phyloP scores from a whole-genome alignment of 2,329 filamentous ascomycete species.

The Acrodontium crateriforme region DNA sequence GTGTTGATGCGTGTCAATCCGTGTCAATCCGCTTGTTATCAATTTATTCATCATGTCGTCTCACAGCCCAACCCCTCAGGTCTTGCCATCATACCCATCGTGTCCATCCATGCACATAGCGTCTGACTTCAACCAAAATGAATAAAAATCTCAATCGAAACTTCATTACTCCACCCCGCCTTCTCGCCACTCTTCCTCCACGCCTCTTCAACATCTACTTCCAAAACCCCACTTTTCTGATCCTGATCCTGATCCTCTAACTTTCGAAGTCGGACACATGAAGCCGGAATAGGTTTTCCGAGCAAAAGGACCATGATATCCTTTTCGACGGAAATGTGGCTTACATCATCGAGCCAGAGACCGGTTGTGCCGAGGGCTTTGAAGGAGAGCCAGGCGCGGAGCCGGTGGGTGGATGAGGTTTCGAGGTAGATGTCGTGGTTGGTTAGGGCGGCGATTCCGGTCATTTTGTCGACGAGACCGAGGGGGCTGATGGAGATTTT shows the following conservation, averaged over 20 bases:
- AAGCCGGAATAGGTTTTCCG: conserved; percentile 51
- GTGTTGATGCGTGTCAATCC: too few relatives aligned
- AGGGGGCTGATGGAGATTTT: conserved; percentile 50
- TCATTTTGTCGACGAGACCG: conserved; percentile 79
- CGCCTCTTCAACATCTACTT: conserved; percentile 62
- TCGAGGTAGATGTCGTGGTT: conserved; percentile 45
- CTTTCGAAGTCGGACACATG: conserved; percentile 40
- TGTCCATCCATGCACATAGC: too few relatives aligned
- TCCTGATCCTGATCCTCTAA: too few relatives aligned
- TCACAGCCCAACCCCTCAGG: too few relatives aligned
- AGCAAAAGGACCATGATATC: conserved; percentile 44
- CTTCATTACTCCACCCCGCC: conserved; percentile 68
- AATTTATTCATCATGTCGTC: too few relatives aligned
- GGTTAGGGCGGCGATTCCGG: conserved; percentile 65
- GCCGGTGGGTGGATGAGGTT: conserved; percentile 44
- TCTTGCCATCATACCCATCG: too few relatives aligned
- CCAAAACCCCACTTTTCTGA: conserved; percentile 40
- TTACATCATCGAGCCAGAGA: conserved; percentile 63
- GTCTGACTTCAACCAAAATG: background rate
- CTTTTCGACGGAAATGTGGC: conserved; percentile 28
- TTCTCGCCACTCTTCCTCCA: conserved; percentile 62
- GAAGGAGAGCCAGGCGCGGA: conserved; percentile 53
- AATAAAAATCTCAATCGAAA: conserved; percentile 51
- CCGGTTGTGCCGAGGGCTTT: conserved; percentile 70
- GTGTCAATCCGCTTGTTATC: too few relatives aligned